Base-by-base conservation (phyloP, 495 filamentous ascomycete species). In the Lophium mytilinum region DNA sequence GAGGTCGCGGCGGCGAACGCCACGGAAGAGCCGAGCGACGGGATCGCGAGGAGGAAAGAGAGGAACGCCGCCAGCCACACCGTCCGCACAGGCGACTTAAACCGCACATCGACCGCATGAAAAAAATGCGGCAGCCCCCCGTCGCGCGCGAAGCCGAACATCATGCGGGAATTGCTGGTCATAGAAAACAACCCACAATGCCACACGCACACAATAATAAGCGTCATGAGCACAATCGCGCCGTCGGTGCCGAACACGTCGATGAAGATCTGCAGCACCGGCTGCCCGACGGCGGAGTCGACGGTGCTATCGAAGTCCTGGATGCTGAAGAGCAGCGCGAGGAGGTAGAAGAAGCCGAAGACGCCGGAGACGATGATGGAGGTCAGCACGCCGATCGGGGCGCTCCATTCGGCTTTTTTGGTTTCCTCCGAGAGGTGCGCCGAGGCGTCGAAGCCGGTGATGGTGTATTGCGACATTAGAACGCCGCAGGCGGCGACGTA, bases 301-400 rank as follows among this genome's bases (percentile, higher is more conserved):
- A 82, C 56, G 0, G 76, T 79, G 0, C 17, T 37, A 2, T 75
- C 71, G 52, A 80, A 81, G 58, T 82, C 72, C 60, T 83, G 80
- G 49, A 83, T 80, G 14, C 77, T 81, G 65, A 83, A 83, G 17
- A 83, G 63, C 55, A 81, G 75, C 34, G 74, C 71, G 42, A 83
- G 67, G 19, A 85, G 57, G 17, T 84, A 79, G 61, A 85, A 83
- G 66, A 85, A 84, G 17, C 83, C 82, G 63, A 83, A 83, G 33
- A 85, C 43, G 9, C 80, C 71, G 9, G 77, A 80, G 63, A 80
- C 75, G 1, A 76, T 77, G 17, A 84, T 79, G 12, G 78, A 81
- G 36, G 75, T 77, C 9, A 85, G 69, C 0, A 85, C 81, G 10
- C 82, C 82, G 36, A 83, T 77, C 1, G 82, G 81, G 0, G 82